Evolutionary conservation across 345 rosid species (phyloP), one percentile per base, ranked within the genome.

Genomic region (Rhizophora apiculata): DNA sequence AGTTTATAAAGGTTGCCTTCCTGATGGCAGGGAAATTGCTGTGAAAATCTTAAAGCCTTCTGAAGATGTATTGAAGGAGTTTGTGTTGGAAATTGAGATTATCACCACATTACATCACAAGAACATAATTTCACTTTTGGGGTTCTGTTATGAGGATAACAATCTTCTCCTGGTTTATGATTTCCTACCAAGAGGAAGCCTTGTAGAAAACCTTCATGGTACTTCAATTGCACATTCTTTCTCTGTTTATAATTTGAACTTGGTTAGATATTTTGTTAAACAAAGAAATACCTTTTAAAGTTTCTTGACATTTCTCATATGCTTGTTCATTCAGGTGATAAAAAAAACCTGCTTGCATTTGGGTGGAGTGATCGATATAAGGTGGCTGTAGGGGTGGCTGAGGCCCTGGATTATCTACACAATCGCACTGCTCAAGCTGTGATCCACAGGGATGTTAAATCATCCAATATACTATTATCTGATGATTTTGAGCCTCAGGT

Each of bases 401-500:
- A 89, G 86, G 99, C 99, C 26, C 65, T 96, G 70, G 91, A 90
- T 72, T 86, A 96, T 72, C 77, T 96, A 36, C 99, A 96, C 76
- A 81, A 81, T 66, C 59, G 69, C 9, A 15, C 57, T 60, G 29
- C 66, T 71, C 43, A 71, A 61, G 85, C 89, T 52, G 94, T 96
- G 72, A 90, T 96, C 75, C 99, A 92, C 82, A 85, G 86, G 65
- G 99, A 92, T 83, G 95, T 92, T 71, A 96, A 96, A 79, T 89
- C 99, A 60, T 96, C 99, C 2, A 96, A 96, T 72, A 80, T 96
- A 75, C 92, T 96, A 46, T 74, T 96, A 39, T 92, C 89, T 1
- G 93, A 92, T 76, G 98, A 92, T 89, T 96, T 96, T 76, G 97
- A 89, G 85, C 94, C 99, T 37, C 96, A 89, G 92, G 99, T 90